phyloP scores from a whole-genome alignment of 2,329 filamentous ascomycete species.

The Verruconis gallopava region DNA sequence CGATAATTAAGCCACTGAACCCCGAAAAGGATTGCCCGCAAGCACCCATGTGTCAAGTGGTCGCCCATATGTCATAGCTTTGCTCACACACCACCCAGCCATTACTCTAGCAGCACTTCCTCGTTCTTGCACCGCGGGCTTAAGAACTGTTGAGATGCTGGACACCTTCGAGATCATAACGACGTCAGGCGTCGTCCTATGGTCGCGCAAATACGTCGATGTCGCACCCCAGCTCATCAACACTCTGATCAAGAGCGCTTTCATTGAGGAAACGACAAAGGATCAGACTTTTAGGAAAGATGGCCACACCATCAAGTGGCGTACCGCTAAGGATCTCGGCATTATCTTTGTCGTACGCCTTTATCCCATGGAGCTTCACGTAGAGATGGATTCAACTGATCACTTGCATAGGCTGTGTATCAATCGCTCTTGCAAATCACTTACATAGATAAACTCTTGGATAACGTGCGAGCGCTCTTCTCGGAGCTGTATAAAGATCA shows the following conservation, averaged over 20 bases:
- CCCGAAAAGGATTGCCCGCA: neutral
- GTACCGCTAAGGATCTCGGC: constrained; percentile 79
- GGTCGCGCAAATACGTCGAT: constrained; percentile 76
- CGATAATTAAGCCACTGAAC: too few species aligned
- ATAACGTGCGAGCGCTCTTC: constrained; percentile 88
- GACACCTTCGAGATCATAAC: constrained; percentile 96
- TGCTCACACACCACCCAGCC: too few species aligned
- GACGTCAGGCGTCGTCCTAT: constrained; percentile 90
- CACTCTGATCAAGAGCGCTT: constrained; percentile 88
- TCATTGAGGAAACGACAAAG: constrained; percentile 78
- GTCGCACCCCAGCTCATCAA: constrained; percentile 79
- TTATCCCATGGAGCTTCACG: too few species aligned
- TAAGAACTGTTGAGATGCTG: constrained; percentile 49
- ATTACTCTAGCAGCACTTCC: too few species aligned
- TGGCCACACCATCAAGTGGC: constrained; percentile 92
- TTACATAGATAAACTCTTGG: constrained; percentile 93
- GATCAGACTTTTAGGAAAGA: constrained; percentile 62
- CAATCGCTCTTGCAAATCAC: constrained; percentile 87
- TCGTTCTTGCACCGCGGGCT: too few species aligned
- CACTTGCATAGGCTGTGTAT: constrained; percentile 65
- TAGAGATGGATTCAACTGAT: neutral
- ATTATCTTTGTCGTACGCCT: constrained; percentile 78
- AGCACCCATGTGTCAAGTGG: neutral
- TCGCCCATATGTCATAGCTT: constrained; percentile 1
- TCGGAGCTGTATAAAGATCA: constrained; percentile 81